Evolutionary conservation across 1,139 yeast species (phyloP), one percentile per base, ranked within the genome.

Genomic region (Blastobotrys indianensis): DNA sequence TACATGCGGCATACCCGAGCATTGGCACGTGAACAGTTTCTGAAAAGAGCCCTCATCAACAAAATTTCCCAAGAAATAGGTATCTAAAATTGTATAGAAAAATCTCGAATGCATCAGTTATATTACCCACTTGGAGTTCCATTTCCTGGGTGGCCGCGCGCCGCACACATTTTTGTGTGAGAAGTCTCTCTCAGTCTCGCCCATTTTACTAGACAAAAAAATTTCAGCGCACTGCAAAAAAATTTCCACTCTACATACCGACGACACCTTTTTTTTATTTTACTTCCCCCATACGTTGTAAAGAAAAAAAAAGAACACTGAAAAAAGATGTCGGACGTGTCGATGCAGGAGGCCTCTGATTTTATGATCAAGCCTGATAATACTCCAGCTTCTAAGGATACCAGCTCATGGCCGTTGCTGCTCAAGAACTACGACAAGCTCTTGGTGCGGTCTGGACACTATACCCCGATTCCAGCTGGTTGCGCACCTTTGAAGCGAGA

Each of bases 391-490:
- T 72, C 90, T 37, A 80, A 80, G 58, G 94, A 90, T 69, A 84
- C 97, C 51, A 82, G 94, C 52, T 85, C 84, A 57, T 92, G 97
- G 98, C 98, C 98, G 41, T 76, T 92, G 62, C 76, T 92, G 63
- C 76, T 92, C 67, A 92, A 92, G 70, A 83, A 92, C 75, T 92
- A 82, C 68, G 97, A 92, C 75, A 85, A 90, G 72, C 75, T 92
- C 53, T 75, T 90, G 56, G 97, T 92, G 47, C 85, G 98, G 74
- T 84, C 94, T 53, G 95, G 96, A 45, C 97, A 88, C 67, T 90
- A 88, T 69, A 90, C 97, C 44, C 97, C 97, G 56, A 88, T 90
- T 57, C 97, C 97, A 33, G 77, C 92, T 43, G 98, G 98, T 53
- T 79, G 94, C 65, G 80, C 96, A 50, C 98, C 98, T 51, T 76